These are phyloP conservation scores for Neurospora pannonica DNA, from an alignment of 495 filamentous ascomycete species.

Conservation along the genomic window DNA sequence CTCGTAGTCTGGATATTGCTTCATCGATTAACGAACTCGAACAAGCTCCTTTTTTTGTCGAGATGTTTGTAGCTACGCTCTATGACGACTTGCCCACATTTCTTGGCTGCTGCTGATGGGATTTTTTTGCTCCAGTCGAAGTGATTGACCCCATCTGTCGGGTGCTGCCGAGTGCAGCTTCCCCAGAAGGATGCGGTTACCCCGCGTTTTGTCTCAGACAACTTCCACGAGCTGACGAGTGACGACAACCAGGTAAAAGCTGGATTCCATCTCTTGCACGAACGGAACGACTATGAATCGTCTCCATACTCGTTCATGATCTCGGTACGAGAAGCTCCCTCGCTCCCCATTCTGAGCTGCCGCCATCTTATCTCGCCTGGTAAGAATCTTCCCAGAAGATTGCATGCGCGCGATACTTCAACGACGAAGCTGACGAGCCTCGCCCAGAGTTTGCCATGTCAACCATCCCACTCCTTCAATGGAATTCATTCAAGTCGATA, in stretches of 20 bases:
- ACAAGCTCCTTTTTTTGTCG: background rate
- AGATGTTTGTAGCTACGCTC: background rate
- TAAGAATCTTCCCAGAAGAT: background rate
- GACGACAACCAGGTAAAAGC: background rate
- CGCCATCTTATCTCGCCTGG: background rate
- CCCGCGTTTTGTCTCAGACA: background rate
- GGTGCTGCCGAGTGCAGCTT: background rate
- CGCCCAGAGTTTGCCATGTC: background rate
- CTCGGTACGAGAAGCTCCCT: background rate
- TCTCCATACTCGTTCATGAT: background rate
- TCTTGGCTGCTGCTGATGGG: background rate
- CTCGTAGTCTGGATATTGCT: background rate
- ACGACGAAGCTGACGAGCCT: background rate
- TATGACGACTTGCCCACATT: background rate
- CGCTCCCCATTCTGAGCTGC: background rate
- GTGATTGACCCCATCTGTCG: background rate
- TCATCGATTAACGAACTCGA: background rate
- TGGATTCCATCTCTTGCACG: background rate
- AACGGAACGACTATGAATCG: background rate
- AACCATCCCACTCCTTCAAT: background rate
- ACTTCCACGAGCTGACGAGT: background rate
- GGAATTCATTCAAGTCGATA: background rate
- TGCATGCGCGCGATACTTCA: background rate
- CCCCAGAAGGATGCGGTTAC: background rate
- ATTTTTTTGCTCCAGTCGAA: background rate